Evolutionary conservation across 176 grass and related monocot species (phyloP).

Genomic region (Chloris gayana): DNA sequence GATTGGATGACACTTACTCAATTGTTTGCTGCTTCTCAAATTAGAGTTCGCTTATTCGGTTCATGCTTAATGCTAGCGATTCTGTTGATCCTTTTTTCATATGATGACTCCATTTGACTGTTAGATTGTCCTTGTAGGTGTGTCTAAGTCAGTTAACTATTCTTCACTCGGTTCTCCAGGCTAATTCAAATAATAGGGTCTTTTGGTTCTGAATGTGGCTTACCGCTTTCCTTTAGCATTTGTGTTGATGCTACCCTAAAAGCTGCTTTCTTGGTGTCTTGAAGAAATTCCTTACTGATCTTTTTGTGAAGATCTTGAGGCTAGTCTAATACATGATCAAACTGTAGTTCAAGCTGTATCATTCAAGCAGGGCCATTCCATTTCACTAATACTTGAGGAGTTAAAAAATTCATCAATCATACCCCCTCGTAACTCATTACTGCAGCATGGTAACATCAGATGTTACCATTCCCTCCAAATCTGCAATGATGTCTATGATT

Average conservation of each 20-base stretch:
- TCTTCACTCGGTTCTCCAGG: background rate
- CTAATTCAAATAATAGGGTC: conserved; percentile 11
- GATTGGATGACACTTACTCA: background rate
- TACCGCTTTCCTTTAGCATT: conserved; percentile 2
- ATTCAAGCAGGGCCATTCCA: background rate
- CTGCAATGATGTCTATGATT: background rate
- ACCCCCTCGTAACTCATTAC: too few species aligned
- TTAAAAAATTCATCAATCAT: too few species aligned
- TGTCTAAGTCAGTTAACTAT: background rate
- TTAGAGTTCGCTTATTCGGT: background rate
- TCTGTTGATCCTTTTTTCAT: background rate
- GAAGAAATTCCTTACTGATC: background rate
- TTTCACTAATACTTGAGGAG: background rate
- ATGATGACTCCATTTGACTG: background rate
- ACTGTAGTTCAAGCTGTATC: background rate
- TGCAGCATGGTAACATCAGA: conserved; percentile 14
- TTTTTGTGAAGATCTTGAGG: background rate
- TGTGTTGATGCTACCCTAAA: conserved; percentile 11
- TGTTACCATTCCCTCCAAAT: conserved; percentile 8
- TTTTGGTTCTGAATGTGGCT: background rate
- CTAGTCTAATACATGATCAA: background rate
- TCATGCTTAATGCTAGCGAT: background rate
- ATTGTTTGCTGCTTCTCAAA: background rate
- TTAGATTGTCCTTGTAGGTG: background rate
- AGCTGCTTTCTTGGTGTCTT: background rate